Evolutionary conservation across 2,329 filamentous ascomycete species (phyloP).

Genomic region (Colletotrichum eremochloae): DNA sequence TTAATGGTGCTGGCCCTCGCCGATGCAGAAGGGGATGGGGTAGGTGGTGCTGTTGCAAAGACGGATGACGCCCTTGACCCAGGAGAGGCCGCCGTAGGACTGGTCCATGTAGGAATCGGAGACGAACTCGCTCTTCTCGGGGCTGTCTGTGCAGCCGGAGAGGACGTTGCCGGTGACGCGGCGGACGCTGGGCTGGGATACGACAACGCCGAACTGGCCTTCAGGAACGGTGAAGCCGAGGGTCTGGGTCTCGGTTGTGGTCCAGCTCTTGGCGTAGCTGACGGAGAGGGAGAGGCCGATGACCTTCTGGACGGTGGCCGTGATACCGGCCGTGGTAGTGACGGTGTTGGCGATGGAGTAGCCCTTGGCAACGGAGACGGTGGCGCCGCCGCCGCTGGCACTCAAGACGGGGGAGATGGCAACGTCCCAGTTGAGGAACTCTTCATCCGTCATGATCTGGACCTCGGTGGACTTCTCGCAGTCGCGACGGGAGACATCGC

Average conservation of each 20-base stretch:
- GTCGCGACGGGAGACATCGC: slow-evolving; percentile 28
- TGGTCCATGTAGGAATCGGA: slow-evolving; percentile 53
- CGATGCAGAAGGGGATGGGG: slow-evolving; percentile 54
- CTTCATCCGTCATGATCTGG: slow-evolving; percentile 45
- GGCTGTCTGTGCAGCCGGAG: slow-evolving; percentile 51
- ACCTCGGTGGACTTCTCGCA: slow-evolving; percentile 45
- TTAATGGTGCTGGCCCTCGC: slow-evolving; percentile 46
- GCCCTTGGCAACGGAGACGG: slow-evolving; percentile 51
- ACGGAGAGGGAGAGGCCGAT: slow-evolving; percentile 46
- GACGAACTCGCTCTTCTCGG: slow-evolving; percentile 47
- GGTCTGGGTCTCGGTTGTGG: slow-evolving; percentile 48
- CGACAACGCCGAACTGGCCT: slow-evolving; percentile 55
- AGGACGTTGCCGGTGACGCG: slow-evolving; percentile 52
- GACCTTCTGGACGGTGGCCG: slow-evolving; percentile 45
- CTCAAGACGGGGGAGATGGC: slow-evolving; percentile 53
- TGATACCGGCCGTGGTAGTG: slow-evolving; percentile 43
- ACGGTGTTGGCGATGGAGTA: slow-evolving; percentile 52
- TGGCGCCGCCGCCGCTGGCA: slow-evolving; percentile 47
- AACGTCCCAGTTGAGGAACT: slow-evolving; percentile 56
- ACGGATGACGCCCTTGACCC: slow-evolving; percentile 56
- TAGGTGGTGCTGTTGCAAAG: slow-evolving; percentile 54
- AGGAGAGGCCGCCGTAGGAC: slow-evolving; percentile 50
- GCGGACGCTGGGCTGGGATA: slow-evolving; percentile 54
- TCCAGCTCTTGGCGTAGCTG: slow-evolving; percentile 48
- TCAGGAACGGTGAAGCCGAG: slow-evolving; percentile 51